These are phyloP conservation scores for Populus nigra DNA, from an alignment of 345 rosid species.

Conservation along the genomic window DNA sequence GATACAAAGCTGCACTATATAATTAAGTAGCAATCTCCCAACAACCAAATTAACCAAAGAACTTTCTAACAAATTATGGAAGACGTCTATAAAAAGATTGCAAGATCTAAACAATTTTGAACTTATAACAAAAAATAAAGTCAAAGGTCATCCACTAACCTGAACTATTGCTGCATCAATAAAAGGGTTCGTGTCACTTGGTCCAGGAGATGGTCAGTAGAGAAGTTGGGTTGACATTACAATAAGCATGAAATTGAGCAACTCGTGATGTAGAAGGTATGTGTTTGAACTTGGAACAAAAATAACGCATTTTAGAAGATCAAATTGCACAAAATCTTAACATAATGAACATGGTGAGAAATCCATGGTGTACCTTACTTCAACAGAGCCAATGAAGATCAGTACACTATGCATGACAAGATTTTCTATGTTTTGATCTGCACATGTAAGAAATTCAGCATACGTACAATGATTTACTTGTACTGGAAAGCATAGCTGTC, in stretches of 20 bases:
- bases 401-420: slow-evolving; percentile 77
- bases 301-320: slow-evolving; percentile 36
- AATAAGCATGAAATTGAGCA: slow-evolving; percentile 79
- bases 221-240: slow-evolving; percentile 94
- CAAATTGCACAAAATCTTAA: slow-evolving; percentile 2
- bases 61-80: slow-evolving; percentile 52
- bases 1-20: slow-evolving; percentile 50
- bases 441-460: slow-evolving; percentile 27
- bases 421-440: slow-evolving; percentile 74
- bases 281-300: slow-evolving; percentile 62
- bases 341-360: not conserved
- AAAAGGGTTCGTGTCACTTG: slow-evolving; percentile 74
- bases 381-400: slow-evolving; percentile 64
- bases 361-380: slow-evolving; percentile 60
- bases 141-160: slow-evolving; percentile 38
- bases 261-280: slow-evolving; percentile 80
- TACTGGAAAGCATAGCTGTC: not conserved
- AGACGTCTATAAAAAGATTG: slow-evolving; percentile 4
- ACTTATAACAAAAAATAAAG: not conserved
- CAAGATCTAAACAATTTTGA: slow-evolving; percentile 1
- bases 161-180: slow-evolving; percentile 86
- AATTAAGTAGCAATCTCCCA: slow-evolving; percentile 63
- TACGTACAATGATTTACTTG: not conserved
- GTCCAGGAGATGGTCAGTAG: slow-evolving; percentile 70
- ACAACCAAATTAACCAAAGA: slow-evolving; percentile 65